Percentiles rank a stretch among this genome's conserved stretches.
These are phyloP conservation scores for Terfezia boudieri DNA, from an alignment of 495 filamentous ascomycete genomes.

Conservation along the genomic window DNA sequence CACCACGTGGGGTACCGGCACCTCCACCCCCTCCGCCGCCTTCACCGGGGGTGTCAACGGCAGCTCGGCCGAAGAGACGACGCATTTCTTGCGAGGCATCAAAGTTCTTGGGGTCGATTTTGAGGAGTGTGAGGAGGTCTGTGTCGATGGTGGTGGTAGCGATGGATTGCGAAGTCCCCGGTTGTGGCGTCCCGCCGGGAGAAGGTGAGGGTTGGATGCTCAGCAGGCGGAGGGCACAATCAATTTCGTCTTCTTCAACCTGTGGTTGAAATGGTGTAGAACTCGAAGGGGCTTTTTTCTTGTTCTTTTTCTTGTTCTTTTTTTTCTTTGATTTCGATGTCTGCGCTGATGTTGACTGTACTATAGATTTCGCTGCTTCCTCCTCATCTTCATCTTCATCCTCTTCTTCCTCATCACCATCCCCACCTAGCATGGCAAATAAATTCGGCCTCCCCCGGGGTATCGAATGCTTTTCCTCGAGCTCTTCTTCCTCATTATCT, in stretches of 20 bases:
- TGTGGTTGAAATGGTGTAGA: conserved; percentile 6
- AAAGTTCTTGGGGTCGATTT: conserved; percentile 55
- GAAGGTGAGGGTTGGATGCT: conserved; percentile 17
- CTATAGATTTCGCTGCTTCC: conserved; percentile 19
- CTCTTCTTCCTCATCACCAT: conserved; percentile 25
- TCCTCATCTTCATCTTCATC: conserved; percentile 20
- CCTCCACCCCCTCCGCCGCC: conserved; percentile 25
- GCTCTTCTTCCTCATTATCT: conserved; percentile 8
- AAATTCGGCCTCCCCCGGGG: conserved; percentile 13
- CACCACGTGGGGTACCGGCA: conserved; percentile 28
- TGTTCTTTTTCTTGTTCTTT: conserved; percentile 41
- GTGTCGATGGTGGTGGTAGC: neutral
- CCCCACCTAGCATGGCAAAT: conserved; percentile 21
- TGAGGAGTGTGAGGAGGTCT: conserved; percentile 36
- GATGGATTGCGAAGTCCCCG: conserved; percentile 1
- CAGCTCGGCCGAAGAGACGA: conserved; percentile 64
- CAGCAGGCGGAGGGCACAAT: conserved; percentile 50
- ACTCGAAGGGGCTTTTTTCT: conserved; percentile 31
- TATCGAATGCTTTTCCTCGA: conserved; percentile 16
- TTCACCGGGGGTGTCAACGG: conserved; percentile 39
- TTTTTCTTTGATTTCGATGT: conserved; percentile 21
- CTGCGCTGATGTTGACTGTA: conserved; percentile 26
- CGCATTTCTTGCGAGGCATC: conserved; percentile 89
- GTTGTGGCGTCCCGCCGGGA: neutral
- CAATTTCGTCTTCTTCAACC: conserved; percentile 53